phyloP scores from a whole-genome alignment of 1,284 basidiomycete genomes.

The Ustilago sp. region DNA sequence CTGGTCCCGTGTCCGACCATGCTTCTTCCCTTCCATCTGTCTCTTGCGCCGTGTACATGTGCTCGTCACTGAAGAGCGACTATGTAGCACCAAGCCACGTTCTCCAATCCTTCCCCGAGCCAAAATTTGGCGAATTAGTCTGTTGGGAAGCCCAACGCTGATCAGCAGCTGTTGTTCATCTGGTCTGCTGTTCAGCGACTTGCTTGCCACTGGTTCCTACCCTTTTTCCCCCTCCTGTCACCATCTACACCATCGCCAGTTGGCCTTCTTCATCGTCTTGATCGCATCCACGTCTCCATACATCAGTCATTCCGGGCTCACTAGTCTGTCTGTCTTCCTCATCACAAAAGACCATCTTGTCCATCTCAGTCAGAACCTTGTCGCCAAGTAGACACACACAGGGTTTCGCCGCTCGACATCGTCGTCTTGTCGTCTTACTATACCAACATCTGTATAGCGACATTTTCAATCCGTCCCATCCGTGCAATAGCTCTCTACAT shows the following conservation, averaged over 20 bases:
- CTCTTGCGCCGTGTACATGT: background rate
- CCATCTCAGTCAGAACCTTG: background rate
- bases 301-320: background rate
- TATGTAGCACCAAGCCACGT: constrained; percentile 8
- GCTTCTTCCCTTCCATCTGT: constrained; percentile 3
- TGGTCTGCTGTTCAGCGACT: background rate
- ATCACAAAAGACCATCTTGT: background rate
- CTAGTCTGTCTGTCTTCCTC: background rate
- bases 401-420: background rate
- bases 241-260: background rate
- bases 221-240: background rate
- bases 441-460: background rate
- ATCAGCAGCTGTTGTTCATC: background rate
- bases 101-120: background rate
- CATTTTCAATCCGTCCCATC: background rate
- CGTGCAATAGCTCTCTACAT: background rate
- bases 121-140: constrained; percentile 1
- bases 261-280: background rate
- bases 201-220: background rate
- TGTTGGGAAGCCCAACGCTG: background rate
- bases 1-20: background rate
- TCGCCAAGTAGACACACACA: constrained; percentile 2
- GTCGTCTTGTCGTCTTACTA: background rate
- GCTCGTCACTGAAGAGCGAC: background rate
- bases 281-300: background rate